Percentiles rank a stretch among this genome's conserved stretches.
Conservation (phyloP, 2,329 filamentous ascomycete species). For the Fusarium palustre region DNA sequence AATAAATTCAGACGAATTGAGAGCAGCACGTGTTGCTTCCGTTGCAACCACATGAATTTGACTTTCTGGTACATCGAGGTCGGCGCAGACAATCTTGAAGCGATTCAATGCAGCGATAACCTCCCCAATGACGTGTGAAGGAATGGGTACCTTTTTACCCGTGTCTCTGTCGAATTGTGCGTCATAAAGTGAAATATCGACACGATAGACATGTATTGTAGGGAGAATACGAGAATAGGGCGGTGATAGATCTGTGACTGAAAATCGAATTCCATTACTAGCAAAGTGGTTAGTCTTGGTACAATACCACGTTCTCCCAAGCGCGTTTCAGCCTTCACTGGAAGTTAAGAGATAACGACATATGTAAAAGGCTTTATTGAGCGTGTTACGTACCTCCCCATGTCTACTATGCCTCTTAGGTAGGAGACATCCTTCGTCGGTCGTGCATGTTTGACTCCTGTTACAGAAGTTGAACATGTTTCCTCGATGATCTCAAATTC, state of each 20-base stretch:
- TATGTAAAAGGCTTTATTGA: too few relatives aligned
- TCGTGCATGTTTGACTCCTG: neutral
- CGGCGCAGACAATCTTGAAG: constrained; percentile 25
- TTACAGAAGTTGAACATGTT: neutral
- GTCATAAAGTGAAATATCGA: constrained; percentile 33
- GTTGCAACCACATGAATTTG: constrained; percentile 27
- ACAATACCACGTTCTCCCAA: too few relatives aligned
- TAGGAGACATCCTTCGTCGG: neutral
- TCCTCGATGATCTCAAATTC: constrained; percentile 19
- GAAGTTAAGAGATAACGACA: too few relatives aligned
- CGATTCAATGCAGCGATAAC: constrained; percentile 26
- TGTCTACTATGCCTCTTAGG: constrained; percentile 30
- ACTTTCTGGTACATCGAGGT: constrained; percentile 11
- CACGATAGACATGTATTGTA: constrained; percentile 31
- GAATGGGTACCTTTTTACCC: constrained; percentile 19
- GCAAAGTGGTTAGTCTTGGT: neutral
- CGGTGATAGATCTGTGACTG: constrained; percentile 30
- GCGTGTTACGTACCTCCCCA: constrained; percentile 23
- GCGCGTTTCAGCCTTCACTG: too few relatives aligned
- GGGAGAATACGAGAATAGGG: constrained; percentile 32
- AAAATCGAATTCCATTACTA: constrained; percentile 32
- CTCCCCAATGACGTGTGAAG: constrained; percentile 13
- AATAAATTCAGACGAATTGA: constrained; percentile 27
- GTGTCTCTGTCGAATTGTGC: constrained; percentile 30
- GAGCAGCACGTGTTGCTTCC: constrained; percentile 28